These are phyloP conservation scores for Diaporthe nobilis DNA, from an alignment of 2,329 filamentous ascomycete genomes.

Conservation along the genomic window DNA sequence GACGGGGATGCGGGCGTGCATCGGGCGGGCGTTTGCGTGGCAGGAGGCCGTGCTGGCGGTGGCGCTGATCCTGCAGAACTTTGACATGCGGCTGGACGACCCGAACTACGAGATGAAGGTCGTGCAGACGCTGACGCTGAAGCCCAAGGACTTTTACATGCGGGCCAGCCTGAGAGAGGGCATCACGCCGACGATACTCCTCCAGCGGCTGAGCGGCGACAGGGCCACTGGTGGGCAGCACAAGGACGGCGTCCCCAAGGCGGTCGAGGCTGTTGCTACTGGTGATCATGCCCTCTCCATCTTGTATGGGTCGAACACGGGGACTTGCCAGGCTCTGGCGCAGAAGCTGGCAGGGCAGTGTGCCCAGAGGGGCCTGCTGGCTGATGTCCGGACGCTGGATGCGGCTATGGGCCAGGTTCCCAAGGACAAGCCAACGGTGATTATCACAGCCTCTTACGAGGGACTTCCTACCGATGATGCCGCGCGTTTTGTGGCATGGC, in stretches of 20 bases:
- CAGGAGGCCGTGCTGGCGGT: slow-evolving; percentile 77
- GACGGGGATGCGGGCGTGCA: slow-evolving; percentile 72
- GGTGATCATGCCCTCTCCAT: slow-evolving; percentile 67
- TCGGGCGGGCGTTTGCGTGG: slow-evolving; percentile 81
- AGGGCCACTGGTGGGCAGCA: slow-evolving; percentile 61
- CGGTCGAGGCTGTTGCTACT: slow-evolving; percentile 15
- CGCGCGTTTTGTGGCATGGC: slow-evolving; percentile 75
- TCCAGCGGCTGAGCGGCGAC: slow-evolving; percentile 58
- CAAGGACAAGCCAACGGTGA: slow-evolving; percentile 72
- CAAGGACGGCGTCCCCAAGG: slow-evolving; percentile 55
- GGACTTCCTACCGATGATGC: slow-evolving; percentile 81
- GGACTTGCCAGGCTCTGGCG: slow-evolving; percentile 79
- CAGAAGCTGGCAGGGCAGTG: slow-evolving; percentile 71
- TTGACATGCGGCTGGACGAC: slow-evolving; percentile 75
- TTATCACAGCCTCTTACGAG: slow-evolving; percentile 79
- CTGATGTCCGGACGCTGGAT: slow-evolving; percentile 70
- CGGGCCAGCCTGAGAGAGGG: slow-evolving; percentile 74
- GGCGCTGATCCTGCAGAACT: slow-evolving; percentile 78
- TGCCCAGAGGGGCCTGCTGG: slow-evolving; percentile 72
- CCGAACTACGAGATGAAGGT: slow-evolving; percentile 70
- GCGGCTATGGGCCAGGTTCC: slow-evolving; percentile 72
- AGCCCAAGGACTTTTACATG: slow-evolving; percentile 75
- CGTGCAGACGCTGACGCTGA: slow-evolving; percentile 72
- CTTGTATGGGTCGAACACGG: slow-evolving; percentile 80
- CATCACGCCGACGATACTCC: slow-evolving; percentile 61